Evolutionary conservation across 2,329 filamentous ascomycete species (phyloP), one percentile per base, ranked within the genome.

Genomic region (Trichoderma polysporum): DNA sequence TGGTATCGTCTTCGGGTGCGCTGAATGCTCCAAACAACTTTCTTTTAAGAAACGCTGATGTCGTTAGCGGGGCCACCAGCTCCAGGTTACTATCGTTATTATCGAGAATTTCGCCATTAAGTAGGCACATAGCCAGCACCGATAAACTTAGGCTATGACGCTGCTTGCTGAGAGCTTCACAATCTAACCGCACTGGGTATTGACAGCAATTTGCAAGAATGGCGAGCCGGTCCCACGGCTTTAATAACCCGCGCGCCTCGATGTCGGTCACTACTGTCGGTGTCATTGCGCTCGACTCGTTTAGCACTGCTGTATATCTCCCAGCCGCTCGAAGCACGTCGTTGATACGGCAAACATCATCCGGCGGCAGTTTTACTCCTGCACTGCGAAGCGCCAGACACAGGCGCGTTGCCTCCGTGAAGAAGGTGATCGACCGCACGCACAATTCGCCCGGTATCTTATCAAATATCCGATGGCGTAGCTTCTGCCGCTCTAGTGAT

Each of bases 71-170:
- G 5, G 2, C 47, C 39, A 45, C 39, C 49, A 37, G 49, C 13
- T 33, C 1, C 22, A 17, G 0, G 49, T 31, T 25, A 13, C 70
- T 54, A 13, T 70, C 64, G 33, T 80, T 25, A 76, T 83, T 62
- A 71, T 79, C 35, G 1, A 78, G 68, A 17, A 78, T 74, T 61
- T 77, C 74, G 4, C 76, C 75, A 35, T 77, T 78, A 0, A 78
- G 35, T 0, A 78, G 68, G 50, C 70, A 75, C 12, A 77, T 63
- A 8, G 71, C 71, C 6, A 78, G 50, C 29, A 76, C 0, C 13
- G 76, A 73, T 0, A 78, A 57, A 12, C 71, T 74, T 8, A 75
- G 65, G 22, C 73, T 75, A 1, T 59, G 56, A 2, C 47, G 31
- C 1, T 62, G 61, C n/a, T 47, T n/a, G 1, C 67, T 68, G 0